Evolutionary conservation across 441 rosid species (phyloP).

Genomic region (Eruca vesicaria): DNA sequence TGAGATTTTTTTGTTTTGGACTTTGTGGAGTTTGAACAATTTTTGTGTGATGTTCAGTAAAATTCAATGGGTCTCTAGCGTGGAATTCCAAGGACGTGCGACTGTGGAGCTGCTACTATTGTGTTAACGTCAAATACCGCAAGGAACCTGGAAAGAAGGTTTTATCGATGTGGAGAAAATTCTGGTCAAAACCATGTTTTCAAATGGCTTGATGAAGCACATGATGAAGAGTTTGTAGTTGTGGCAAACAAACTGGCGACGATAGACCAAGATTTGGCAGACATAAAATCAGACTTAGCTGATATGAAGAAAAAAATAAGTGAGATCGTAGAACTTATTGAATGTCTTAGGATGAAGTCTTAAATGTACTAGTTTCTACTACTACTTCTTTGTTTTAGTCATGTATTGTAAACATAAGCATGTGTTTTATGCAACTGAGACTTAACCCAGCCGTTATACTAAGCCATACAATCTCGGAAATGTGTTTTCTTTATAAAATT

Average conservation of each 20-base stretch:
- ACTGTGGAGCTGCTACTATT: neutral
- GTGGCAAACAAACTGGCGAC: neutral
- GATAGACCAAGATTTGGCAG: neutral
- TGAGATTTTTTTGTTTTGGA: too few species aligned
- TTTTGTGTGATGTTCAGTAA: neutral
- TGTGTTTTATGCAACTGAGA: too few species aligned
- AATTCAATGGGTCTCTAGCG: neutral
- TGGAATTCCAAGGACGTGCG: neutral
- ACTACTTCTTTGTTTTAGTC: too few species aligned
- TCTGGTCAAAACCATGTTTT: too few species aligned
- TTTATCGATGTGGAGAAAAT: too few species aligned
- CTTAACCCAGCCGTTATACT: too few species aligned
- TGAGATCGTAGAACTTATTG: neutral
- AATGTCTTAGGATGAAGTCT: neutral
- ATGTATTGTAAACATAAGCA: too few species aligned
- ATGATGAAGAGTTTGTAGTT: neutral
- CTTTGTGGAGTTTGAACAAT: too few species aligned
- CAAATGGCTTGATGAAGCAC: too few species aligned
- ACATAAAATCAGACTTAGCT: neutral
- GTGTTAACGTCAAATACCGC: neutral
- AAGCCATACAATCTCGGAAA: too few species aligned
- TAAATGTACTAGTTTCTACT: neutral
- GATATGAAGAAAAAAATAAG: neutral
- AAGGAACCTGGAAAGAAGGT: neutral
- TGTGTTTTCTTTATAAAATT: too few species aligned